Conservation (phyloP, 2,329 filamentous ascomycete species). For the Talaromyces amestolkiae region DNA sequence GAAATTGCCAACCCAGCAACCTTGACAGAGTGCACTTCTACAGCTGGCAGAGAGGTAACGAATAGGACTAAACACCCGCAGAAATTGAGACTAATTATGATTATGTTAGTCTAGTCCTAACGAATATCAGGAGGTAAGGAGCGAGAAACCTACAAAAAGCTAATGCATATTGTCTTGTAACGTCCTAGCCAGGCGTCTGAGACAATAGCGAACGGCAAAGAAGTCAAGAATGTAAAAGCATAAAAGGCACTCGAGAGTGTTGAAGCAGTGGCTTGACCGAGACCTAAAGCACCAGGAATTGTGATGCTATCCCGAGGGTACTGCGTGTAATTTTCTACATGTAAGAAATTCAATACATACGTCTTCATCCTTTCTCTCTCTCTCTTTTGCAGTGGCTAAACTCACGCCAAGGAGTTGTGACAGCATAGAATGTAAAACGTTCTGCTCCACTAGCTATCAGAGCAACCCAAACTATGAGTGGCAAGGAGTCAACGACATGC, state of each 20-base stretch:
- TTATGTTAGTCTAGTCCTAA: no score
- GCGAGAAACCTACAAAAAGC: constrained; percentile 25
- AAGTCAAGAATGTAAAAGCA: constrained; percentile 48
- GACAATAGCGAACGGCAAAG: constrained; percentile 36
- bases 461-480: background rate
- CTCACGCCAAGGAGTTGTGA: constrained; percentile 13
- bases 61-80: constrained; percentile 27
- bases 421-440: constrained; percentile 3
- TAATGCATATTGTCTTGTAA: constrained; percentile 28
- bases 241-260: constrained; percentile 57
- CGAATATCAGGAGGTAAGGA: no score
- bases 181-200: constrained; percentile 42
- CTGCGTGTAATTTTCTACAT: constrained; percentile 9
- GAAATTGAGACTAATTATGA: constrained; percentile 8
- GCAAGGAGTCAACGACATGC: constrained; percentile 3
- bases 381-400: background rate
- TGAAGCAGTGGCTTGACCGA: constrained; percentile 56
- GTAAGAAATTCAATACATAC: background rate
- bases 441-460: background rate
- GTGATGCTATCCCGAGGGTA: constrained; percentile 23
- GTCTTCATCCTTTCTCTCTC: constrained; percentile 2
- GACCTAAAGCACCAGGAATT: constrained; percentile 52
- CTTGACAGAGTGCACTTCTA: constrained; percentile 21
- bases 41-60: constrained; percentile 27
- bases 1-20: constrained; percentile 28